phyloP scores from a whole-genome alignment of 345 rosid species.

The Erodium maritimum region DNA sequence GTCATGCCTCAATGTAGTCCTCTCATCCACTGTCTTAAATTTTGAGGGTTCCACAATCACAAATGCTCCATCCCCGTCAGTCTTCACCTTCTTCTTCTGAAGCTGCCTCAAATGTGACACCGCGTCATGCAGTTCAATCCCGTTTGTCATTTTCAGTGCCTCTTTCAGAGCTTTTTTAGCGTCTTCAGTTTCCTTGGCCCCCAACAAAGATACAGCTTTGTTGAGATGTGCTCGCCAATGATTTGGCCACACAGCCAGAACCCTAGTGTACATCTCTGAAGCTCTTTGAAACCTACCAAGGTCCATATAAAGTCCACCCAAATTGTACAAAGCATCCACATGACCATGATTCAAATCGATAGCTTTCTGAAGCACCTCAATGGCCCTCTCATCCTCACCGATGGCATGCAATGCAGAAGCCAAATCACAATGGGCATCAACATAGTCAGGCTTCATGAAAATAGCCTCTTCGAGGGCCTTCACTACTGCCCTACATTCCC shows the following conservation, averaged over 20 bases:
- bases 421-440: conserved; percentile 95
- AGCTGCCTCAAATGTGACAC: conserved; percentile 75
- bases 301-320: conserved; percentile 98
- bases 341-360: conserved; percentile 94
- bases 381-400: conserved; percentile 93
- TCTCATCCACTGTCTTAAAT: conserved; percentile 57
- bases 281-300: conserved; percentile 94
- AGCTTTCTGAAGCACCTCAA: conserved; percentile 92
- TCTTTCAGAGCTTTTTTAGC: conserved; percentile 86
- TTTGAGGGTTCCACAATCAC: conserved; percentile 60
- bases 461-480: conserved; percentile 97
- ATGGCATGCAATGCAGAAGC: conserved; percentile 92
- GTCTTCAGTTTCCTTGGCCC: conserved; percentile 90
- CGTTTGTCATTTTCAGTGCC: conserved; percentile 86
- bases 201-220: conserved; percentile 81
- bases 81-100: conserved; percentile 74
- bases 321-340: conserved; percentile 81
- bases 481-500: conserved; percentile 91
- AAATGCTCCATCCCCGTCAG: conserved; percentile 60
- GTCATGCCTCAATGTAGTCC: conserved; percentile 60
- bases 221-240: conserved; percentile 99
- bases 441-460: conserved; percentile 88
- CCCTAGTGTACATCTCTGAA: conserved; percentile 89
- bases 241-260: conserved; percentile 80
- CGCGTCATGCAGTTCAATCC: conserved; percentile 86